Evolutionary conservation across 1,284 basidiomycete genomes (phyloP), one percentile per base, ranked within the genome.

Genomic region (Tranzscheliella williamsii): DNA sequence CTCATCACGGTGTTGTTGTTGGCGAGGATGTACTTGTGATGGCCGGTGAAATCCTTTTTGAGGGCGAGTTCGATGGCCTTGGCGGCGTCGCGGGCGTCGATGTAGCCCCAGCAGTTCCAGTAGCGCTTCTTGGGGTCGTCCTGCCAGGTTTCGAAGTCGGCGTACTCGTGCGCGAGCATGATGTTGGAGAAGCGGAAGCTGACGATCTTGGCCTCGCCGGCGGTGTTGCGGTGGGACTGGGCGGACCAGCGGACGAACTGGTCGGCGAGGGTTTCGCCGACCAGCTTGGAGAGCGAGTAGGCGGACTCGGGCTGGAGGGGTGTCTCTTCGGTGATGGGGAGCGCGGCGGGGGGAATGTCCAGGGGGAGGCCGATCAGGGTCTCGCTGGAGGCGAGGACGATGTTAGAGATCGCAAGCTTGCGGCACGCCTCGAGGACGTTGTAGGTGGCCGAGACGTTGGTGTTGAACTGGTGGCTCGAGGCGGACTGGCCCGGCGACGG

Each of bases 301-400:
- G 75, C 74, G 17, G 70, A 73, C 47, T 80, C 79, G 9, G 79
- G 79, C n/a, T 67, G 38, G n/a, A 63, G 35, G 1, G 46, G 42
- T 0, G 34, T 48, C 38, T 78, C 73, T 56, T 80, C 79, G 4
- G 70, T 76, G 35, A 80, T 73, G 2, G 79, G 79, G 15, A 79
- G 52, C 13, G 22, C 43, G 30, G 55, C 57, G 0, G 78, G 78
- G 0, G 53, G 39, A 13, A 78, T 78, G 43, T 75, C 67, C 31
- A 80, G 66, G 2, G 79, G 79, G 27, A 80, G 67, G 11, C 79
- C 79, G 34, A 79, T 75, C 29, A 79, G 67, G 3, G 79, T 79
- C 44, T 79, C 79, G 33, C 72, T 75, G 1, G 71, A 75, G 0
- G 79, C 79, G 32, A 79, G 55, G 18, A 78, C 75, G 9, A 79